Conservation (phyloP, 768 basidiomycete genomes). For the Trametes maxima region DNA sequence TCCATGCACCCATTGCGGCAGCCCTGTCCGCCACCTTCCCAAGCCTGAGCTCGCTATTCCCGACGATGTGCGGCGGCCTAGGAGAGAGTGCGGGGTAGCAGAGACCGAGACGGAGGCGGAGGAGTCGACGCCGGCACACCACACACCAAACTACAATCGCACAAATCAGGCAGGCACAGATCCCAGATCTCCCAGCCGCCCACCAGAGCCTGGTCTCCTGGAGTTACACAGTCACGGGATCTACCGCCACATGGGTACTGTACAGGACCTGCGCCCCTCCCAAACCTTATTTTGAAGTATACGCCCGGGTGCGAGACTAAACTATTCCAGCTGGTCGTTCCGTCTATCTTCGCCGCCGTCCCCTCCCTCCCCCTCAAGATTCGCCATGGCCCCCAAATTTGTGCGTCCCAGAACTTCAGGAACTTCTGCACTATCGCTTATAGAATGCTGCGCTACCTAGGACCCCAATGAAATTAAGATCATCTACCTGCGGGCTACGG, state of each 20-base stretch:
- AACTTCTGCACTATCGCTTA: not conserved
- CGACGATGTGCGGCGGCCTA: conserved; percentile 19
- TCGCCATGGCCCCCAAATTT: conserved; percentile 78
- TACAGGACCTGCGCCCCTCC: conserved; percentile 57
- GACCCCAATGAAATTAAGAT: conserved; percentile 99
- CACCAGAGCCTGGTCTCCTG: conserved; percentile 5
- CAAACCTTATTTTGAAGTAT: conserved; percentile 52
- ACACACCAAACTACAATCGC: conserved; percentile 6
- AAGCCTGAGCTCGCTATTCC: conserved; percentile 15
- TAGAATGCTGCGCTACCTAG: conserved; percentile 40
- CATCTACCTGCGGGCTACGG: conserved; percentile 97
- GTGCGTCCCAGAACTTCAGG: conserved; percentile 42
- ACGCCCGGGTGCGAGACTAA: conserved; percentile 26
- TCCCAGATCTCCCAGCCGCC: conserved; percentile 14
- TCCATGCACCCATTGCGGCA: conserved; percentile 84
- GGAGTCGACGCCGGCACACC: not conserved
- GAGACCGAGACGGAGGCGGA: not conserved
- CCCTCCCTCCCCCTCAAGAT: conserved; percentile 34
- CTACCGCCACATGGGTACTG: conserved; percentile 37
- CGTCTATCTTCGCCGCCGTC: conserved; percentile 31
- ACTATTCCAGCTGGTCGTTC: conserved; percentile 23
- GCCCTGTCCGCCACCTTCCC: conserved; percentile 22
- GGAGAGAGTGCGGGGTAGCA: conserved; percentile 9
- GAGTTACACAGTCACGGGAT: conserved; percentile 18
- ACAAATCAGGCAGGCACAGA: conserved; percentile 18